phyloP scores from a whole-genome alignment of 441 rosid species.

The Croton setiger region DNA sequence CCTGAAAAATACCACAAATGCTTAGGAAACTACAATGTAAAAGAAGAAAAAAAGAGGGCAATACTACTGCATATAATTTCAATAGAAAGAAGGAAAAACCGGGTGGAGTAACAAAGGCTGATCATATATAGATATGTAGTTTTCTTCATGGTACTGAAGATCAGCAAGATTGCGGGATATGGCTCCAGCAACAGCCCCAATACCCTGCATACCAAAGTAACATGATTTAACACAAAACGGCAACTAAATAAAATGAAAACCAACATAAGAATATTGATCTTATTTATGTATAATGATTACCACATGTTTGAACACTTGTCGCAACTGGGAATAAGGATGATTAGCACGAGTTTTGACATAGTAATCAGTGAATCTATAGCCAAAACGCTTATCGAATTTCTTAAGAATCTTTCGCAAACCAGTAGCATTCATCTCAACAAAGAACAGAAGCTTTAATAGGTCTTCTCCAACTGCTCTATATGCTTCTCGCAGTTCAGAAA shows the following conservation, averaged over 20 bases:
- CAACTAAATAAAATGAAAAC: not conserved
- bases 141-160: slow-evolving; percentile 81
- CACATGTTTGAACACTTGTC: slow-evolving; percentile 96
- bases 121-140: slow-evolving; percentile 87
- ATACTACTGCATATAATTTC: slow-evolving; percentile 22
- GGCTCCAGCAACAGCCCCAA: slow-evolving; percentile 98
- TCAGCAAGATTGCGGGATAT: slow-evolving; percentile 90
- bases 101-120: slow-evolving; percentile 66
- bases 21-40: slow-evolving; percentile 1
- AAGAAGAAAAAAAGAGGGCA: slow-evolving; percentile 14
- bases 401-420: slow-evolving; percentile 93
- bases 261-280: not conserved
- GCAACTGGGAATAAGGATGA: slow-evolving; percentile 98
- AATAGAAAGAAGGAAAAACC: slow-evolving; percentile 40
- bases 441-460: slow-evolving; percentile 71
- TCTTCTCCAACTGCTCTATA: slow-evolving; percentile 75
- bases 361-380: slow-evolving; percentile 79
- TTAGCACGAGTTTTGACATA: slow-evolving; percentile 92
- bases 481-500: slow-evolving; percentile 62
- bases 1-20: not conserved
- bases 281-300: slow-evolving; percentile 35
- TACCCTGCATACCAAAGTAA: slow-evolving; percentile 47
- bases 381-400: slow-evolving; percentile 93
- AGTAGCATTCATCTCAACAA: slow-evolving; percentile 84
- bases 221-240: not conserved